A percentile compares a stretch with the other conserved stretches of the same genome.
These are phyloP conservation scores for Elsinoe australis DNA, from an alignment of 2,329 filamentous ascomycete species.

Conservation along the genomic window DNA sequence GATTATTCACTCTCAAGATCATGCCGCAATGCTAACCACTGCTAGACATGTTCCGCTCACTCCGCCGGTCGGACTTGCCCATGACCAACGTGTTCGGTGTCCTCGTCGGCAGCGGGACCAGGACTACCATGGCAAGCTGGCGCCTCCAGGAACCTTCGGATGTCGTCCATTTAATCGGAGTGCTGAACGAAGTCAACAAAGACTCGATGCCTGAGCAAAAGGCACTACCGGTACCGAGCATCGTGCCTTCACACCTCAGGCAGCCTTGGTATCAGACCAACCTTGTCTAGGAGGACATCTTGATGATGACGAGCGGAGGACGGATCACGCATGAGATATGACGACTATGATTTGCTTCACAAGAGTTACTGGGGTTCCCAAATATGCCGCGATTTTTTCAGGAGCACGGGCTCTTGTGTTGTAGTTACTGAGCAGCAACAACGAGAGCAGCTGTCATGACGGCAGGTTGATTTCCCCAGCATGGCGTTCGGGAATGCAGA, in stretches of 20 bases:
- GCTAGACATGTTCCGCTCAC: conserved; percentile 72
- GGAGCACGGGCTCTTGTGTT: too few relatives aligned
- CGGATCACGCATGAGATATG: too few relatives aligned
- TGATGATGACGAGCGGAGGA: not conserved
- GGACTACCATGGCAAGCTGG: conserved; percentile 83
- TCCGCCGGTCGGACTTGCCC: conserved; percentile 52
- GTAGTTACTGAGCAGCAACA: too few relatives aligned
- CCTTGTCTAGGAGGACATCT: not conserved
- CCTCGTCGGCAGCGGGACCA: conserved; percentile 74
- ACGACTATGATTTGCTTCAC: too few relatives aligned
- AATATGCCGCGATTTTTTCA: too few relatives aligned
- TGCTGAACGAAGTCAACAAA: conserved; percentile 1
- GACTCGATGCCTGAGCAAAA: not conserved
- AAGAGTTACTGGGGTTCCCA: too few relatives aligned
- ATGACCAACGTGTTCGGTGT: conserved; percentile 74
- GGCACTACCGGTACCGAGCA: not conserved
- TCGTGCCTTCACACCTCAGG: not conserved
- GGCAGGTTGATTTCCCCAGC: not conserved
- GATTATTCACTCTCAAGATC: not conserved
- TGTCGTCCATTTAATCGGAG: conserved; percentile 50
- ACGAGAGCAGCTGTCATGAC: not conserved
- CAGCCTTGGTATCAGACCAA: not conserved
- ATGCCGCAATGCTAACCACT: conserved; percentile 6
- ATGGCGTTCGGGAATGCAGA: conserved; percentile 11
- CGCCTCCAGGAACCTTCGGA: conserved; percentile 83